phyloP scores from a whole-genome alignment of 192 early-diverging fungal genomes.

The Pecoramyces ruminantium region DNA sequence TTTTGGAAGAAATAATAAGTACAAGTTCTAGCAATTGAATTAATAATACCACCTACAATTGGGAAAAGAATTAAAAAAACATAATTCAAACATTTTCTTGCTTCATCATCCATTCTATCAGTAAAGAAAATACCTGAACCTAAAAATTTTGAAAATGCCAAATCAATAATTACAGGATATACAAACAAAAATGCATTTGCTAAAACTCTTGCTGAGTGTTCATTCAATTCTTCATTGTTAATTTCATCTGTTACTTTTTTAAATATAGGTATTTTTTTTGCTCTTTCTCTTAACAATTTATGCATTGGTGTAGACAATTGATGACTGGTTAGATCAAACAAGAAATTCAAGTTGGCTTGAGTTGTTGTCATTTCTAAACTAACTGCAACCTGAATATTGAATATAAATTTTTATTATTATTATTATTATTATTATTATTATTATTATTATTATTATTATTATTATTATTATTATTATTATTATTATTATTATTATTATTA shows the following conservation, averaged over 20 bases:
- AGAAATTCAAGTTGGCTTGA: not conserved
- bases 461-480: no score
- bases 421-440: no score
- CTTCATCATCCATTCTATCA: constrained; percentile 6
- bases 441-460: no score
- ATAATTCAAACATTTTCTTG: not conserved
- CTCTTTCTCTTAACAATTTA: not conserved
- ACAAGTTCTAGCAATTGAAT: constrained; percentile 18
- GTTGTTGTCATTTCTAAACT: not conserved
- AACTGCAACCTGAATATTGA: not conserved
- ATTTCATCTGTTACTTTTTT: not conserved
- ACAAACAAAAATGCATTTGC: not conserved
- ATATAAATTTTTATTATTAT: no score
- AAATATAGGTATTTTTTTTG: not conserved
- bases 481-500: no score
- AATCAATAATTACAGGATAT: not conserved
- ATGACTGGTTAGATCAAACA: not conserved
- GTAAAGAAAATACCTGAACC: constrained; percentile 8
- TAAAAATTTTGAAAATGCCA: not conserved
- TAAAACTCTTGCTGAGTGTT: not conserved
- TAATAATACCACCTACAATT: constrained; percentile 16
- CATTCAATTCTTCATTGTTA: not conserved
- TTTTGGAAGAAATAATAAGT: constrained; percentile 26
- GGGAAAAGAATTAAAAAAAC: constrained; percentile 10
- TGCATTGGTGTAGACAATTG: not conserved